A percentile compares a stretch with the other conserved stretches of the same genome.
These are phyloP conservation scores for Starmerella ratchasimensis DNA, from an alignment of 805 yeast genomes.

Conservation along the genomic window DNA sequence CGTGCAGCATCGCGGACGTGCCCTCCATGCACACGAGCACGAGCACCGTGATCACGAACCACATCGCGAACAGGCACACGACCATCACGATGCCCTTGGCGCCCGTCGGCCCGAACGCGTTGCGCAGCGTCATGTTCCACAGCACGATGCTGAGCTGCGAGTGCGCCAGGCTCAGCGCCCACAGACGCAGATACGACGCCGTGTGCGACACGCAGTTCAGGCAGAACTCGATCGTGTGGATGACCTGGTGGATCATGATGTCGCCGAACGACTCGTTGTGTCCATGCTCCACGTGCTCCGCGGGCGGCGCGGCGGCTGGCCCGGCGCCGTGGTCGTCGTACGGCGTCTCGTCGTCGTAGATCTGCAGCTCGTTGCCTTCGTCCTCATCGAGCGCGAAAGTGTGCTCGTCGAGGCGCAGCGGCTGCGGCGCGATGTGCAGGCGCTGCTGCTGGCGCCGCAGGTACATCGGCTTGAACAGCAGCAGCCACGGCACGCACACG, in stretches of 20 bases:
- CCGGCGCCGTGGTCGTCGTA: background rate
- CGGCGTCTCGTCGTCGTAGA: constrained; percentile 23
- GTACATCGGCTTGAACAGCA: constrained; percentile 70
- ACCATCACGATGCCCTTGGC: constrained; percentile 52
- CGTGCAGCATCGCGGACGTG: constrained; percentile 95
- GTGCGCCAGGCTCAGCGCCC: constrained; percentile 96
- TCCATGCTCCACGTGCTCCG: too few species aligned
- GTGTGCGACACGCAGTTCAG: constrained; percentile 94
- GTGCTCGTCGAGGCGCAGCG: constrained; percentile 25
- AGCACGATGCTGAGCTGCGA: constrained; percentile 85
- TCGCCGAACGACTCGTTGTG: constrained; percentile 64
- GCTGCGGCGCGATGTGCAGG: constrained; percentile 33
- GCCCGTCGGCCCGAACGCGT: constrained; percentile 61
- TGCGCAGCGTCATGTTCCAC: constrained; percentile 89
- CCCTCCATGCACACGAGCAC: constrained; percentile 97
- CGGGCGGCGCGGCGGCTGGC: constrained; percentile 27
- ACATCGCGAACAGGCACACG: constrained; percentile 75
- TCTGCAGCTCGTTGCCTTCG: constrained; percentile 20
- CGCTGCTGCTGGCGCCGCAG: constrained; percentile 44
- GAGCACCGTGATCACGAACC: constrained; percentile 86
- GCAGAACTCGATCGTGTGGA: constrained; percentile 95
- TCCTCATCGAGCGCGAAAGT: constrained; percentile 25
- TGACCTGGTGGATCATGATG: constrained; percentile 90
- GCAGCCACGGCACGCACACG: constrained; percentile 84
- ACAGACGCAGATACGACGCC: constrained; percentile 85